Base-by-base conservation (phyloP, 768 basidiomycete genomes). In the Pulveroboletus sp. region DNA sequence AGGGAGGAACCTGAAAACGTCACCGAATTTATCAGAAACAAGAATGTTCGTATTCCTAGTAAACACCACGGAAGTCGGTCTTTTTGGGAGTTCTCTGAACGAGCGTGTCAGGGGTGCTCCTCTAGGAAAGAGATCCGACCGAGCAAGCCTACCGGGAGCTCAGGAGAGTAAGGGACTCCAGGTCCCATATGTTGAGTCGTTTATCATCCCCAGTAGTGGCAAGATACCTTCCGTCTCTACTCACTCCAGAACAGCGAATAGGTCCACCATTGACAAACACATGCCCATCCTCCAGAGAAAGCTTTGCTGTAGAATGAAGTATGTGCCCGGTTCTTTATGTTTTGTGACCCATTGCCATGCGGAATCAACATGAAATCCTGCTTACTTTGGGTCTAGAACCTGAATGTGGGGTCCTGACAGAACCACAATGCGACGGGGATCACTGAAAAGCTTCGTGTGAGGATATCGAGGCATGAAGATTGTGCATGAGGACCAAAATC, bases 11-110 rank as follows among this genome's bases (percentile, higher is more conserved):
- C 81, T 81, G 70, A 93, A 95, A 34, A 95, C 79, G 62, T 97
- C 95, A 0, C 95, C 95, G 53, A 97, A 94, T 68, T 97, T 97
- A 69, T 99, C 95, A 2, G 91, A 82, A 12, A 90, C 81, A 2
- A 97, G 65, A 50, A 99, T 83, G 1, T 77, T 82, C 0, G 76
- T 78, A 37, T 84, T 75, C 5, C 62, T 69, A 0, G 85, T 82
- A 57, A 97, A 83, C 0, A 69, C 64, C 23, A 97, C 62, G 2
- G 73, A 73, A 0, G 91, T 93, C 0, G 90, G 82, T 50, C 85
- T 85, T 69, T 97, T 97, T 0, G 88, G 84, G 2, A 94, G 73
- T 52, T 89, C 85, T 39, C 94, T 94, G 45, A 29, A 13, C 45
- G 9, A 29, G 27, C 23, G 24, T 19, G 45, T 50, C 48, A 41